phyloP scores from a whole-genome alignment of 1,139 yeast species.

The Suhomyces chickasaworum region DNA sequence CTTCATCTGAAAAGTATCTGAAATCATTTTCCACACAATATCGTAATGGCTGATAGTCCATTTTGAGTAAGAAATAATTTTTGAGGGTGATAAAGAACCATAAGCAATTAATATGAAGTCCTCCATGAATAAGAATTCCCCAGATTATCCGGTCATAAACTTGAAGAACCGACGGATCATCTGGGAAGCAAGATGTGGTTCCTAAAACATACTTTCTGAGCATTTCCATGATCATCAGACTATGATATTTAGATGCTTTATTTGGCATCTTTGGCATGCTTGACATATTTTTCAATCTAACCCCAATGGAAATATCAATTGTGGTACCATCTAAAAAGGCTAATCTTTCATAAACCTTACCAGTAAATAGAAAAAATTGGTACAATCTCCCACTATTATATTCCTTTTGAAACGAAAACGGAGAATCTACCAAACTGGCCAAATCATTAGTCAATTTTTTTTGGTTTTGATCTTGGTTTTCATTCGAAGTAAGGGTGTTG shows the following conservation, averaged over 20 bases:
- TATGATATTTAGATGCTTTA: constrained; percentile 20
- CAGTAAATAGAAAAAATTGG: constrained; percentile 23
- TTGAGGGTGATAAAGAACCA: constrained; percentile 43
- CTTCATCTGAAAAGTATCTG: constrained; percentile 17
- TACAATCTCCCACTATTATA: constrained; percentile 6
- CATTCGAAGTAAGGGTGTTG: background rate
- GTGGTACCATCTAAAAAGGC: constrained; percentile 15
- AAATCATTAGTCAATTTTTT: background rate
- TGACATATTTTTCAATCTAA: background rate
- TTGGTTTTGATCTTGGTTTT: too few species aligned
- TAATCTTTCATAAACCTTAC: constrained; percentile 23
- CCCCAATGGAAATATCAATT: constrained; percentile 9
- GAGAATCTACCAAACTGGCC: background rate
- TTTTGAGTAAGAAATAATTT: constrained; percentile 27
- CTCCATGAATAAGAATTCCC: constrained; percentile 46
- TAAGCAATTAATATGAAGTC: constrained; percentile 40
- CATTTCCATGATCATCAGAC: constrained; percentile 30
- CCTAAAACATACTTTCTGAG: constrained; percentile 36
- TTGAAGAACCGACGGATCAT: constrained; percentile 36
- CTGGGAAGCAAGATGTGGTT: constrained; percentile 28
- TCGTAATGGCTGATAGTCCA: constrained; percentile 29
- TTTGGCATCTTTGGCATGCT: background rate
- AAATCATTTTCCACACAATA: constrained; percentile 19
- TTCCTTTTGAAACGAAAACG: background rate
- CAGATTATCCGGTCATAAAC: constrained; percentile 41